Evolutionary conservation across 73 alveolate genomes (phyloP).

Genomic region (Tetrahymena thermophila): DNA sequence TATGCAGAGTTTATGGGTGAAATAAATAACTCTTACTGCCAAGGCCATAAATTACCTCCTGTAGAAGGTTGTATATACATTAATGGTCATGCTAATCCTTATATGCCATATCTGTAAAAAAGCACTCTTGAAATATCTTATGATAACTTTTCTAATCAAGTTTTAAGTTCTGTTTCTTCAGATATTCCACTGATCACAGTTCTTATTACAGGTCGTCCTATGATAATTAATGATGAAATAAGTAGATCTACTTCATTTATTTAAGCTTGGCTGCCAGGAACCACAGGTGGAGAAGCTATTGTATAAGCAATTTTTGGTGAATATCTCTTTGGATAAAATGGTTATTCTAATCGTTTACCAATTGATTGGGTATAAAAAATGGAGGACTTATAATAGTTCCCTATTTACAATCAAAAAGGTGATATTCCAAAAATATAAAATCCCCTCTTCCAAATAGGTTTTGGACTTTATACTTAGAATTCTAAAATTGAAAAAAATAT

Average conservation of each 20-base stretch:
- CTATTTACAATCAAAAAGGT: constrained; percentile 9
- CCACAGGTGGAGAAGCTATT: constrained; percentile 53
- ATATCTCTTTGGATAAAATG: constrained; percentile 26
- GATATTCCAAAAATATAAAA: constrained; percentile 17
- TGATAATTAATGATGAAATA: constrained; percentile 17
- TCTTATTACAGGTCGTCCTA: constrained; percentile 44
- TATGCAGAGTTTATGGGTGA: constrained; percentile 61
- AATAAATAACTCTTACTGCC: constrained; percentile 38
- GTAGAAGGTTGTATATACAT: constrained; percentile 41
- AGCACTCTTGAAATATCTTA: constrained; percentile 10
- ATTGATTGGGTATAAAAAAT: constrained; percentile 26
- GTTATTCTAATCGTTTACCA: constrained; percentile 37
- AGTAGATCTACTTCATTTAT: constrained; percentile 11
- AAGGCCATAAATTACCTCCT: not conserved
- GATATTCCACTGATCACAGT: constrained; percentile 35
- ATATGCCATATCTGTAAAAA: constrained; percentile 10
- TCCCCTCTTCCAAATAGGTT: constrained; percentile 14
- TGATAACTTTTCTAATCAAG: constrained; percentile 13
- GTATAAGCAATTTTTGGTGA: constrained; percentile 40
- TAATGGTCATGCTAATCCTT: constrained; percentile 23
- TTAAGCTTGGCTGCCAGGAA: constrained; percentile 57
- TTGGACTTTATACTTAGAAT: constrained; percentile 14
- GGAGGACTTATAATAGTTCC: constrained; percentile 28
- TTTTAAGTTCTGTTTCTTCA: not conserved
- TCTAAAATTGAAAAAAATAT: not conserved